A percentile compares a stretch with the other conserved stretches of the same genome.
These are phyloP conservation scores for Pontederia crassipes DNA, from an alignment of 176 grass and related monocot genomes.

Conservation along the genomic window DNA sequence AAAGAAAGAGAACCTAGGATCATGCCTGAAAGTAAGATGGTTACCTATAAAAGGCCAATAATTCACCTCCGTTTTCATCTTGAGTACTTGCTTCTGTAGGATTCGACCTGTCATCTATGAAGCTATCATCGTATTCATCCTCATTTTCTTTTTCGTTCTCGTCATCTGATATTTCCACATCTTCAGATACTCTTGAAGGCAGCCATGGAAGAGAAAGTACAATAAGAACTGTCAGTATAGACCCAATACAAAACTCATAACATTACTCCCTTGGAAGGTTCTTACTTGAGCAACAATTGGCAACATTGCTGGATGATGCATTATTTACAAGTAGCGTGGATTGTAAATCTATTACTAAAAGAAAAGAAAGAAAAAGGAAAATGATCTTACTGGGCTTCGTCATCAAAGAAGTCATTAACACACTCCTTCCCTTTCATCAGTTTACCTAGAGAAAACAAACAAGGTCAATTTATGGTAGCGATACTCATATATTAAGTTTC, in stretches of 20 bases:
- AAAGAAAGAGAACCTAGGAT: background rate
- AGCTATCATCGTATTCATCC: constrained; percentile 75
- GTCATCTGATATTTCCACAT: constrained; percentile 67
- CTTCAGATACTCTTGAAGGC: constrained; percentile 56
- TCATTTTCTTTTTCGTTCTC: constrained; percentile 44
- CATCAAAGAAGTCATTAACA: constrained; percentile 50
- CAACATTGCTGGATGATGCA: too few species aligned
- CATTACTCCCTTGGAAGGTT: background rate
- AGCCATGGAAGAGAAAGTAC: constrained; percentile 12
- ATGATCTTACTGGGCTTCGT: constrained; percentile 64
- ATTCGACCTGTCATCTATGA: constrained; percentile 65
- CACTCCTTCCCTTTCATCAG: constrained; percentile 33
- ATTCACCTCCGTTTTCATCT: constrained; percentile 35
- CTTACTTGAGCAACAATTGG: too few species aligned
- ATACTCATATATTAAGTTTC: background rate
- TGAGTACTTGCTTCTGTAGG: constrained; percentile 32
- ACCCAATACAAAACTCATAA: background rate
- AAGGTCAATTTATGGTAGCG: constrained; percentile 14
- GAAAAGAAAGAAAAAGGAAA: background rate
- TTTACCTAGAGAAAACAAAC: constrained; percentile 31
- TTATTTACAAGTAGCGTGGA: too few species aligned
- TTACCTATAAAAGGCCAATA: constrained; percentile 81
- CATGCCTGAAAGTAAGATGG: background rate
- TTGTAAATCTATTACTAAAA: too few species aligned
- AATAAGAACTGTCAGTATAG: constrained; percentile 4